Percentiles rank a stretch among this genome's conserved stretches.
Evolutionary conservation across 768 basidiomycete genomes (phyloP).

Genomic region (Boletus reticulatus): DNA sequence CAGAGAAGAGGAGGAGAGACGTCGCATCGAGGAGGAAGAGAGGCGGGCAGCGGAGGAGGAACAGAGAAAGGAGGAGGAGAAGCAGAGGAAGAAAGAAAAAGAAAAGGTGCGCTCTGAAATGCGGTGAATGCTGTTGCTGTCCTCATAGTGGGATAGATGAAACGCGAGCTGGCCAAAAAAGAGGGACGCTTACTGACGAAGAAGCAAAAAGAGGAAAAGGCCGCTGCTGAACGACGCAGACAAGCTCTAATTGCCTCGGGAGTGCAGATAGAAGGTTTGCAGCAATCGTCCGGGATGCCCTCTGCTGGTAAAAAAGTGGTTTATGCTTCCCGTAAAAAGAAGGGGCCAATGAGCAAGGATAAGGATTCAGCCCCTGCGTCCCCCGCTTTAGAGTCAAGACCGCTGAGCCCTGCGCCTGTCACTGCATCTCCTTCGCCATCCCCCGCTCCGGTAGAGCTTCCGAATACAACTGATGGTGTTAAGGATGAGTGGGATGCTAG

Average conservation of each 20-base stretch:
- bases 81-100: slow-evolving; percentile 80
- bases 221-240: slow-evolving; percentile 85
- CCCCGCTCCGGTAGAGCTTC: slow-evolving; percentile 29
- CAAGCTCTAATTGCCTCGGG: slow-evolving; percentile 89
- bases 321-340: slow-evolving; percentile 85
- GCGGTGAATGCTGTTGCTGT: neutral
- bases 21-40: slow-evolving; percentile 89
- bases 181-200: slow-evolving; percentile 95
- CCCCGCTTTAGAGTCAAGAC: slow-evolving; percentile 52
- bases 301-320: slow-evolving; percentile 64
- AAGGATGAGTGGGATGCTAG: slow-evolving; percentile 57
- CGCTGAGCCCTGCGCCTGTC: slow-evolving; percentile 38
- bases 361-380: slow-evolving; percentile 35
- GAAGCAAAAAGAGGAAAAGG: slow-evolving; percentile 93
- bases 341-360: slow-evolving; percentile 50
- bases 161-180: slow-evolving; percentile 87
- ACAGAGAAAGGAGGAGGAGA: slow-evolving; percentile 76
- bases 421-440: slow-evolving; percentile 24
- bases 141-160: slow-evolving; percentile 52
- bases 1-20: slow-evolving; percentile 73
- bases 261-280: slow-evolving; percentile 86
- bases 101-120: slow-evolving; percentile 58
- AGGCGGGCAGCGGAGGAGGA: slow-evolving; percentile 74
- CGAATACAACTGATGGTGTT: slow-evolving; percentile 27
- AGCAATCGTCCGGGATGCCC: slow-evolving; percentile 48